Evolutionary conservation across 2,329 filamentous ascomycete genomes (phyloP), one percentile per base, ranked within the genome.

Genomic region (Acrocalymma vagum): DNA sequence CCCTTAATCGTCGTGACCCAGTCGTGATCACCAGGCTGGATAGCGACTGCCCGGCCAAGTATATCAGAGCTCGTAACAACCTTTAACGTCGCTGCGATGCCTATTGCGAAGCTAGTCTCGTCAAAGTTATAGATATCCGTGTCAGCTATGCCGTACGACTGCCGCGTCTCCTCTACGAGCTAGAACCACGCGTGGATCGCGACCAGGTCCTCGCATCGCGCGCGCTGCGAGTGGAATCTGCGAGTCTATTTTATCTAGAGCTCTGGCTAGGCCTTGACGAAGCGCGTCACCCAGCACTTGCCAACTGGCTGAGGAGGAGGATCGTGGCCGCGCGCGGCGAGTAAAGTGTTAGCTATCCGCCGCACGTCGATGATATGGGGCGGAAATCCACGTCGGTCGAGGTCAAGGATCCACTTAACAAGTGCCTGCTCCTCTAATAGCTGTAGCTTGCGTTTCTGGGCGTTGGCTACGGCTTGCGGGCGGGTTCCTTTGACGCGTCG

Each of bases 121-220:
- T 55, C 29, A 46, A 55, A 49, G 42, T 55, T 55, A 29, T 52
- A 50, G n/a, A 39, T 26, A 25, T 53, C 31, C 14, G 21, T 21
- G 17, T 35, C 20, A 17, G 17, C 16, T 28, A 50, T 45, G 16
- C 35, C 26, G 31, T 50, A 48, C 34, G 6, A 9, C 21, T 27
- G 5, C 23, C 26, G 17, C 28, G 42, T 50, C 22, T 38, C 37
- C 28, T 46, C 10, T 31, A 50, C 34, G 14, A 40, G 38, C 42
- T 34, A 46, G 14, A 42, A 50, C 33, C 22, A 50, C 14, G 38
- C 34, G n/a, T 10, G 14, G 10, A 51, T 51, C 2, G 8, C 16
- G 21, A 27, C 24, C 15, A 16, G 40, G 34, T 48, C 27, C 30
- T 51, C 13, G 23, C 27, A 33, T n/a, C 14, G 13, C n/a, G 34